Evolutionary conservation across 1,284 basidiomycete genomes (phyloP), one percentile per base, ranked within the genome.

Genomic region (Calocybe gambosa): DNA sequence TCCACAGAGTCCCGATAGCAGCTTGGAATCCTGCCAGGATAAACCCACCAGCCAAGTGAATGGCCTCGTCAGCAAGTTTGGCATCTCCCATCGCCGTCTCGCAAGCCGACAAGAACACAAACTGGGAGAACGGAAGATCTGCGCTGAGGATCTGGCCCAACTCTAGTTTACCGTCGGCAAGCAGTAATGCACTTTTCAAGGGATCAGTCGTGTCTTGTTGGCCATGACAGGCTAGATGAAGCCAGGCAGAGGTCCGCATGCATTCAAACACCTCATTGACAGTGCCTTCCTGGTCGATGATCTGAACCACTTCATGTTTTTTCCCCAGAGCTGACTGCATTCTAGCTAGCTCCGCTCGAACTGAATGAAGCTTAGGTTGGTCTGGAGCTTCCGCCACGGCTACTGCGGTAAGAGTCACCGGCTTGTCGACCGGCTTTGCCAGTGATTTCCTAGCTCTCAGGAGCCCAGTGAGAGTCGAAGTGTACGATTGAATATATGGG

Each of bases 1-100:
- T 59, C 64, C 66, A 68, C 51, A 66, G 50, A 3, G 64, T 67
- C 15, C 55, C 66, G 31, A 67, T 54, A 15, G 59, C 62, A 16
- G 58, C 57, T 42, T 50, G 51, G 52, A 62, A 67, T 12, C 67
- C 67, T 36, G 63, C 58, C 34, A 62, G 57, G n/a, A 62, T 51
- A 54, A 69, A 61, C 8, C 58, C 62, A 9, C 60, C 60, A 6
- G 61, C 61, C 5, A 67, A 52, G 49, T 69, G 63, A 28, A 58
- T 42, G 0, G 57, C 39, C 44, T 68, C 62, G 25, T 64, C 58
- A 0, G 58, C 43, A 38, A 58, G 38, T 10, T 46, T 42, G 1
- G 42, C 36, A 42, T 61, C 62, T 65, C 36, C 36, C 35, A 36
- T 36, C n/a, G 35, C 35, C 18, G 36, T 38, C 36, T 38, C 36